These are phyloP conservation scores for Eutrema yunnanense DNA, from an alignment of 345 rosid genomes.

Conservation along the genomic window DNA sequence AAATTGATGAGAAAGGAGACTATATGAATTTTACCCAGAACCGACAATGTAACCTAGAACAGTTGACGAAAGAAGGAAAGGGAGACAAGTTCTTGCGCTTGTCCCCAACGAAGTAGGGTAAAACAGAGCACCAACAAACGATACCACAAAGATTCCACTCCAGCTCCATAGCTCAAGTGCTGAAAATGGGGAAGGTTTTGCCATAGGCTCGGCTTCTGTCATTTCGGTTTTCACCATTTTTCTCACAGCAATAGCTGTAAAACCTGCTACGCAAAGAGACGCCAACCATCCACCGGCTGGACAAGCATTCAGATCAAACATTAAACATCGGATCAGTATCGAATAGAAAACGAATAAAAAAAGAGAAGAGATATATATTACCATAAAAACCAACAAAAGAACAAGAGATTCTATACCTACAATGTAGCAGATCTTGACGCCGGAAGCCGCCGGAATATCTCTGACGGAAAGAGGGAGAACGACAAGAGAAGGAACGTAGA, in stretches of 20 bases:
- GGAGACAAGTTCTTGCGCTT: conserved; percentile 76
- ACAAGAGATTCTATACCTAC: conserved; percentile 35
- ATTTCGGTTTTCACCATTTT: conserved; percentile 78
- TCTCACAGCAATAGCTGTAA: conserved; percentile 76
- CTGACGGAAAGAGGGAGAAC: conserved; percentile 83
- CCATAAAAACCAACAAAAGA: not conserved
- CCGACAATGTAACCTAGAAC: conserved; percentile 87
- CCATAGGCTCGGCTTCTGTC: conserved; percentile 93
- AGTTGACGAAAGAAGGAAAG: conserved; percentile 86
- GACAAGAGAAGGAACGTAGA: conserved; percentile 88
- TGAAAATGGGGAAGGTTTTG: conserved; percentile 75
- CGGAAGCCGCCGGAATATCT: conserved; percentile 93
- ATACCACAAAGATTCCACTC: conserved; percentile 64
- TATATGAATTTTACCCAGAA: conserved; percentile 48
- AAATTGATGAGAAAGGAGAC: not conserved
- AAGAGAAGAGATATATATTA: not conserved
- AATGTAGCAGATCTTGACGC: conserved; percentile 79
- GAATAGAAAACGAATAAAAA: not conserved
- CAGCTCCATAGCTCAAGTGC: conserved; percentile 66
- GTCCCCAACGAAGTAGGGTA: conserved; percentile 75
- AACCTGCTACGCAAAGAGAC: conserved; percentile 87
- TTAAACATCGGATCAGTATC: not conserved
- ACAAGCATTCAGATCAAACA: not conserved
- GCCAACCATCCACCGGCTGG: conserved; percentile 96
- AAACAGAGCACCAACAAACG: conserved; percentile 59